A percentile compares a stretch with the other conserved stretches of the same genome.
Conservation (phyloP, 1,139 yeast genomes). For the Magnusiomyces starmeri region DNA sequence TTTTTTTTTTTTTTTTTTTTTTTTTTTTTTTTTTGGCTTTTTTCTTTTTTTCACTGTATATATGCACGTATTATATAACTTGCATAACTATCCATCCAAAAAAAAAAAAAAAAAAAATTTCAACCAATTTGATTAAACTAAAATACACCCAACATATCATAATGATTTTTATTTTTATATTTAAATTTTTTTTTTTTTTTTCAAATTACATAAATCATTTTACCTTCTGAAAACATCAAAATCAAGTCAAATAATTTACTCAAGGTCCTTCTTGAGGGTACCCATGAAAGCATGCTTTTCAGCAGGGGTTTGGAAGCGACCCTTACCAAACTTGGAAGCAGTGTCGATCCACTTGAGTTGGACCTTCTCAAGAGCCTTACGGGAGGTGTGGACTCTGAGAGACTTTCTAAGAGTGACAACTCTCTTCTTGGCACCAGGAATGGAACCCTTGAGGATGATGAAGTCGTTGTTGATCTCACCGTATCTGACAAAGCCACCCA, state of each 20-base stretch:
- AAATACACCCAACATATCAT: too few species aligned
- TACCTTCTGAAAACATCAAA: background rate
- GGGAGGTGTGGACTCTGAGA: slow-evolving; percentile 93
- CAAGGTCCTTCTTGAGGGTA: slow-evolving; percentile 93
- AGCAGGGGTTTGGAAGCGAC: slow-evolving; percentile 99
- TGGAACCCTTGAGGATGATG: slow-evolving; percentile 95
- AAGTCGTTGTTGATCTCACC: slow-evolving; percentile 98
- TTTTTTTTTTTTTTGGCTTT: too few species aligned
- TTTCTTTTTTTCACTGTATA: too few species aligned
- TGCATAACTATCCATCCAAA: too few species aligned
- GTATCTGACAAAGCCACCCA: slow-evolving; percentile 99
- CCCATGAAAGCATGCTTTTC: slow-evolving; percentile 99
- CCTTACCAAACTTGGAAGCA: slow-evolving; percentile 99
- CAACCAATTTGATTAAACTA: too few species aligned
- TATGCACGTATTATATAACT: too few species aligned
- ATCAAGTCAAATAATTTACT: slow-evolving; percentile 16
- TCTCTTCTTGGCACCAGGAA: slow-evolving; percentile 99
- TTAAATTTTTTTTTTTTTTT: background rate
- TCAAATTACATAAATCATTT: background rate
- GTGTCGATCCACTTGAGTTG: slow-evolving; percentile 99
- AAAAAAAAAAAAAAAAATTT: too few species aligned
- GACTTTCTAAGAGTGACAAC: slow-evolving; percentile 98
- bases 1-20: too few species aligned
- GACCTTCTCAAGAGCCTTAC: slow-evolving; percentile 95
- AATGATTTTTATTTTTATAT: background rate